These are phyloP conservation scores for Spirogloea muscicola DNA, from an alignment of 139 green algal species.

Conservation along the genomic window DNA sequence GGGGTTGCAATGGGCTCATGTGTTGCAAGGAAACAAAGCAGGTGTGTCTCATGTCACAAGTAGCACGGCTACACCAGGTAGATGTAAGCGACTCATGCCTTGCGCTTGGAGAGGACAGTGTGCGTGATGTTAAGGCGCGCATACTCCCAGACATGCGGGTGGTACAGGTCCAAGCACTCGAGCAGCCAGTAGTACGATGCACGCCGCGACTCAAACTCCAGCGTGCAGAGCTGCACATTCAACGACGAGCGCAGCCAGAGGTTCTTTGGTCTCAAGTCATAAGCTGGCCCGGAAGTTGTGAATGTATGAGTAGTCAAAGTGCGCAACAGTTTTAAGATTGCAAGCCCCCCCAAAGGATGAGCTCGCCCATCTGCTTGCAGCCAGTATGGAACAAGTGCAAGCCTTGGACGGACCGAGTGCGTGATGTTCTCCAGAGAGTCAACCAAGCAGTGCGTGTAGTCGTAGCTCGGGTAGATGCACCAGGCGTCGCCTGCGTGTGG, in stretches of 20 bases:
- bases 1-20: no score
- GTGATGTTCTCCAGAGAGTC: constrained; percentile 97
- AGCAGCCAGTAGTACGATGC: constrained; percentile 96
- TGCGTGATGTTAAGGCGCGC: constrained; percentile 93
- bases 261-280: no score
- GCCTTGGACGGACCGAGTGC: constrained; percentile 78
- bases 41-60: no score
- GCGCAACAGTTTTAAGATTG: neutral
- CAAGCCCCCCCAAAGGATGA: no score
- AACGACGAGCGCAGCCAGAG: neutral
- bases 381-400: neutral
- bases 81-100: constrained; percentile 55
- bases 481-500: constrained; percentile 82
- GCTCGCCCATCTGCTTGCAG: no score
- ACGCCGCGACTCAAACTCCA: constrained; percentile 95
- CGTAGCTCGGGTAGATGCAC: constrained; percentile 99
- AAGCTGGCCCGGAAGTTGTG: neutral
- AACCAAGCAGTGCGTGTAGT: constrained; percentile 98
- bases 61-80: no score
- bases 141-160: constrained; percentile 97
- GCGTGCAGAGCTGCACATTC: constrained; percentile 80
- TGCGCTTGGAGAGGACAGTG: constrained; percentile 96
- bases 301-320: neutral
- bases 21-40: no score
- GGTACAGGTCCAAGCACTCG: constrained; percentile 89